Conservation (phyloP, 202 grass and related monocot genomes). For the Digitaria exilis region DNA sequence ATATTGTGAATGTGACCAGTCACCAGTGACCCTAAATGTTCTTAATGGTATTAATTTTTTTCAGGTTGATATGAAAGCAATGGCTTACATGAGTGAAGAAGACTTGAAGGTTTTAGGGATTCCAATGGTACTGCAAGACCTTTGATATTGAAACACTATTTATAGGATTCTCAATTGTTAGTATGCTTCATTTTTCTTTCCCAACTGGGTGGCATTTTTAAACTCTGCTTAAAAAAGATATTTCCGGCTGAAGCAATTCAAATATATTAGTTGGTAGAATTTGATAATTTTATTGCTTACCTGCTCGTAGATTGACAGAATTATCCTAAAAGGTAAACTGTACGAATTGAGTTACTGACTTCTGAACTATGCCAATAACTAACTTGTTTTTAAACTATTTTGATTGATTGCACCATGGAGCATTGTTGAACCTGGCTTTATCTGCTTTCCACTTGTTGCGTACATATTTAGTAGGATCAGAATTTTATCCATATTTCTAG, state of each 20-base stretch:
- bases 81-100: conserved; percentile 69
- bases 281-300: background rate
- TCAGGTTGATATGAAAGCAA: conserved; percentile 77
- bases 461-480: background rate
- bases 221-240: background rate
- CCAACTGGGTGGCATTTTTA: background rate
- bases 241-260: background rate
- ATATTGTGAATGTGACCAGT: conserved; percentile 17
- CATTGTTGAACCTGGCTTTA: background rate
- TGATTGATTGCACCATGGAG: background rate
- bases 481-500: background rate
- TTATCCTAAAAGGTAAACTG: background rate
- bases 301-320: background rate
- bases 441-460: conserved; percentile 2
- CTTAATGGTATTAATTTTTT: conserved; percentile 33
- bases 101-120: conserved; percentile 72
- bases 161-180: conserved; percentile 3
- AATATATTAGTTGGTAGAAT: conserved; percentile 1
- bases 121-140: conserved; percentile 60
- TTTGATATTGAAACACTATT: conserved; percentile 5
- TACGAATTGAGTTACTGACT: background rate
- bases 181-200: background rate
- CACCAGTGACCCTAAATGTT: conserved; percentile 3
- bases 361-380: background rate
- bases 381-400: background rate